A percentile compares a stretch with the other conserved stretches of the same genome.
These are phyloP conservation scores for Melastoma candidum DNA, from an alignment of 441 rosid genomes.

Conservation along the genomic window DNA sequence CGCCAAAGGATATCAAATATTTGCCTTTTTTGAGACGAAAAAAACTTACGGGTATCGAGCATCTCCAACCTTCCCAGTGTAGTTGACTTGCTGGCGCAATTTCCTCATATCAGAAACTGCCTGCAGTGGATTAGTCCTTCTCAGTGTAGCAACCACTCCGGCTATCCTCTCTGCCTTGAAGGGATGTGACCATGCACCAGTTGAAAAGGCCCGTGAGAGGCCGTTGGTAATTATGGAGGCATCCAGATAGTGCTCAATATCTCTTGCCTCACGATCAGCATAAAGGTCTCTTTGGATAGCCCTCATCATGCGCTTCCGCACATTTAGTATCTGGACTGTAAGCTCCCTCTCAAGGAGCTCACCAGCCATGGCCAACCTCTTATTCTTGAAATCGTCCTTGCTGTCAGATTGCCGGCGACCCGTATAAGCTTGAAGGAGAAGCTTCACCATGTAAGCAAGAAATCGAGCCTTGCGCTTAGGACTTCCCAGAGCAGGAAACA, in stretches of 20 bases:
- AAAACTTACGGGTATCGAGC: slow-evolving; percentile 90
- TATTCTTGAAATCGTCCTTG: slow-evolving; percentile 77
- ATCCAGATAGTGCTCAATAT: slow-evolving; percentile 77
- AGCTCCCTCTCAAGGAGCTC: slow-evolving; percentile 85
- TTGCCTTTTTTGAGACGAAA: background rate
- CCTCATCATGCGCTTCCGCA: slow-evolving; percentile 64
- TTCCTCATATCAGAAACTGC: slow-evolving; percentile 72
- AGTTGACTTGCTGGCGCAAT: slow-evolving; percentile 70
- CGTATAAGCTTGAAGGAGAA: slow-evolving; percentile 56
- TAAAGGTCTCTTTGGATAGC: slow-evolving; percentile 65
- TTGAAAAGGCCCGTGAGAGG: slow-evolving; percentile 81
- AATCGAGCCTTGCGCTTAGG: slow-evolving; percentile 66
- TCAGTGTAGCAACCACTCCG: slow-evolving; percentile 81
- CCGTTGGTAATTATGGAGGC: slow-evolving; percentile 87
- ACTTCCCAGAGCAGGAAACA: slow-evolving; percentile 62
- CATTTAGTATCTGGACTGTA: slow-evolving; percentile 66
- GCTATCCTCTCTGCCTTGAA: slow-evolving; percentile 80
- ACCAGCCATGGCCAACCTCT: slow-evolving; percentile 79
- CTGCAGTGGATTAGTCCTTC: slow-evolving; percentile 86
- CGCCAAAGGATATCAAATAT: background rate
- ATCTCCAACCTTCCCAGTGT: slow-evolving; percentile 95
- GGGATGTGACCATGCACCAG: slow-evolving; percentile 97
- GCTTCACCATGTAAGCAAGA: slow-evolving; percentile 83
- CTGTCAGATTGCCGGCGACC: slow-evolving; percentile 75
- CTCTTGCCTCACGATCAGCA: slow-evolving; percentile 50